A percentile compares a stretch with the other conserved stretches of the same genome.
Conservation (phyloP, 2,329 filamentous ascomycete species). For the Apiospora hydei region DNA sequence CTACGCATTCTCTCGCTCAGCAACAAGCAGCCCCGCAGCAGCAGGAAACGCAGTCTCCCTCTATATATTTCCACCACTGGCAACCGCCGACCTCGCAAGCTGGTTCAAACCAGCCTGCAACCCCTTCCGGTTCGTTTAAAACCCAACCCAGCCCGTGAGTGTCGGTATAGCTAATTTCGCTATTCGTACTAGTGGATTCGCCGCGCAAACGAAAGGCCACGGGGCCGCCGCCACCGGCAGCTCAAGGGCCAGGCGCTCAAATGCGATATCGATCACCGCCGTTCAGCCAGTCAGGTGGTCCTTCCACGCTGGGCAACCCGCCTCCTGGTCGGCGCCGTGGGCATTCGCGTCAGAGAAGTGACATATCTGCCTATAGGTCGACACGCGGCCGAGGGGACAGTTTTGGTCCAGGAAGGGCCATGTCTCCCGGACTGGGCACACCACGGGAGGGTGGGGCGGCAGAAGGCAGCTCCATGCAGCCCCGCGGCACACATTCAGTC, state of each 20-base stretch:
- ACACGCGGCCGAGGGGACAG: constrained; percentile 46
- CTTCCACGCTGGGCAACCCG: constrained; percentile 60
- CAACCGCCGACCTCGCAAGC: constrained; percentile 77
- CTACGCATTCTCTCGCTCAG: constrained; percentile 56
- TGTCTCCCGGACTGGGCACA: constrained; percentile 47
- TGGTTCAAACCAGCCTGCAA: constrained; percentile 71
- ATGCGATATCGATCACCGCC: constrained; percentile 60
- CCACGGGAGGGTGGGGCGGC: constrained; percentile 39
- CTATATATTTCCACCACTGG: constrained; percentile 93
- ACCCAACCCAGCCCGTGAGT: constrained; percentile 55
- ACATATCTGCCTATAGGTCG: constrained; percentile 60
- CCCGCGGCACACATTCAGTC: constrained; percentile 26
- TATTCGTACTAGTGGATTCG: constrained; percentile 70
- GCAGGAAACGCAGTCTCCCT: constrained; percentile 72
- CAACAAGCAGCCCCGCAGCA: constrained; percentile 64
- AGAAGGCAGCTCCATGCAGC: constrained; percentile 2
- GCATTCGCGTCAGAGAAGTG: constrained; percentile 71
- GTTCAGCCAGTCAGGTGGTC: constrained; percentile 56
- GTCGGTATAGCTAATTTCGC: constrained; percentile 49
- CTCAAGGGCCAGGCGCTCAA: constrained; percentile 54
- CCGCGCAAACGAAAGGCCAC: constrained; percentile 86
- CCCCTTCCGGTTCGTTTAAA: constrained; percentile 76
- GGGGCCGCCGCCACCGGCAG: constrained; percentile 55
- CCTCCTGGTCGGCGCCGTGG: constrained; percentile 61
- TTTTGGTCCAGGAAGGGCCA: constrained; percentile 44